Evolutionary conservation across 2,329 filamentous ascomycete species (phyloP).

Genomic region (Penicillium janthinellum): DNA sequence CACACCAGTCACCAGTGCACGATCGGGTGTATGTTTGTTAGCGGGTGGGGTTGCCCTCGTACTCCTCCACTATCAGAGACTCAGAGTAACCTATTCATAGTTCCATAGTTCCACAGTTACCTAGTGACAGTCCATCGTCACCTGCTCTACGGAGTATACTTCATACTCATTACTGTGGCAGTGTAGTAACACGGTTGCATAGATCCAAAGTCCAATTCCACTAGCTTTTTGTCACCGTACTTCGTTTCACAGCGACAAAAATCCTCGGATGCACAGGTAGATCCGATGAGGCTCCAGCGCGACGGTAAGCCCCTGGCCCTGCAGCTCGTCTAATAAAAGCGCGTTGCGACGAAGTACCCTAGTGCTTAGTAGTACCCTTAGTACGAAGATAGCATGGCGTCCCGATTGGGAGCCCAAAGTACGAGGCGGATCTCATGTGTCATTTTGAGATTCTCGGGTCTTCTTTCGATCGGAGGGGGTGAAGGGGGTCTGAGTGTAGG

Average conservation of each 20-base stretch:
- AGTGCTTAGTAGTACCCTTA: not conserved
- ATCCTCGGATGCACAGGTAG: not conserved
- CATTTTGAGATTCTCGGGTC: not conserved
- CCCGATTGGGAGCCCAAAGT: not conserved
- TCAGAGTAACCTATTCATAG: not conserved
- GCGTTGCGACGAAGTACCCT: not conserved
- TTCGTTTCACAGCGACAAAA: not conserved
- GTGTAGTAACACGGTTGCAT: not conserved
- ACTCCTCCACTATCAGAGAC: not conserved
- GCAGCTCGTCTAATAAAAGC: slow-evolving; percentile 2
- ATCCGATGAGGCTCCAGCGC: slow-evolving; percentile 2
- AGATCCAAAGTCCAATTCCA: not conserved
- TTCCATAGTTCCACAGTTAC: too few relatives aligned
- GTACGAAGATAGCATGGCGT: not conserved
- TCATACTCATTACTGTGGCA: too few relatives aligned
- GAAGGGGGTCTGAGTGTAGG: too few relatives aligned
- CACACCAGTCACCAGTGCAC: not conserved
- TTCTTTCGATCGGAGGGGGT: too few relatives aligned
- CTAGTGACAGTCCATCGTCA: too few relatives aligned
- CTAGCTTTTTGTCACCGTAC: not conserved
- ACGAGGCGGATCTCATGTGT: not conserved
- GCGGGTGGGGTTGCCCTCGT: not conserved
- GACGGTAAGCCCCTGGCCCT: not conserved
- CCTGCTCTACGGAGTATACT: too few relatives aligned
- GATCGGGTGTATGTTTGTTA: not conserved